These are phyloP conservation scores for Candida caryicola DNA, from an alignment of 805 yeast genomes.

Conservation along the genomic window DNA sequence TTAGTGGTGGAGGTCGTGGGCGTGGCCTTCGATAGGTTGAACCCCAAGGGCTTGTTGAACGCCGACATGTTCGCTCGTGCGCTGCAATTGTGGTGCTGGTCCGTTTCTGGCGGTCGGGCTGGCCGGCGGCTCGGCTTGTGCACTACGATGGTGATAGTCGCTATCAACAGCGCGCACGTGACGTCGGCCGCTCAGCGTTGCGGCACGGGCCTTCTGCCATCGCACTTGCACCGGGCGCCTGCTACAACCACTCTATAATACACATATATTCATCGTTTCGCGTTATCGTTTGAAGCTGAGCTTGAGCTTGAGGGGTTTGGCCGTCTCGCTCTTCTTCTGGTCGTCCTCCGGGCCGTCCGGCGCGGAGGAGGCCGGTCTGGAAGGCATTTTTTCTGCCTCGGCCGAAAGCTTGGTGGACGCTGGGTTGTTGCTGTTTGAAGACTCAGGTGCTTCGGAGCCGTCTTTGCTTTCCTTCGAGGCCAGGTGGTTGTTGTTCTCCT, in stretches of 20 bases:
- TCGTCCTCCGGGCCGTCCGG: slow-evolving; percentile 1
- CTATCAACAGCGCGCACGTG: no score
- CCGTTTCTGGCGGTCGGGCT: no score
- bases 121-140: no score
- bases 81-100: no score
- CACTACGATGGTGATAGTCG: no score
- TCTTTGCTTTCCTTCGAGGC: slow-evolving; percentile 8
- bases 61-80: slow-evolving; percentile 17
- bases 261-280: slow-evolving; percentile 2
- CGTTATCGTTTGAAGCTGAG: slow-evolving; percentile 12
- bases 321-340: no score
- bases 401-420: slow-evolving; percentile 1
- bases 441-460: background rate
- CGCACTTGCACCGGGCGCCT: no score
- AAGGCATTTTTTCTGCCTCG: no score
- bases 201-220: no score
- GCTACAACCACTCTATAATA: background rate
- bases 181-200: no score
- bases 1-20: slow-evolving; percentile 44
- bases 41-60: slow-evolving; percentile 27
- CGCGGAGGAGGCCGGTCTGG: background rate
- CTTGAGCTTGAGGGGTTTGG: slow-evolving; percentile 13
- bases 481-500: slow-evolving; percentile 1
- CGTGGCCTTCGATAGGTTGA: slow-evolving; percentile 36
- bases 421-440: slow-evolving; percentile 5